phyloP scores from a whole-genome alignment of 345 rosid species.

The Anastatica hierochuntica region DNA sequence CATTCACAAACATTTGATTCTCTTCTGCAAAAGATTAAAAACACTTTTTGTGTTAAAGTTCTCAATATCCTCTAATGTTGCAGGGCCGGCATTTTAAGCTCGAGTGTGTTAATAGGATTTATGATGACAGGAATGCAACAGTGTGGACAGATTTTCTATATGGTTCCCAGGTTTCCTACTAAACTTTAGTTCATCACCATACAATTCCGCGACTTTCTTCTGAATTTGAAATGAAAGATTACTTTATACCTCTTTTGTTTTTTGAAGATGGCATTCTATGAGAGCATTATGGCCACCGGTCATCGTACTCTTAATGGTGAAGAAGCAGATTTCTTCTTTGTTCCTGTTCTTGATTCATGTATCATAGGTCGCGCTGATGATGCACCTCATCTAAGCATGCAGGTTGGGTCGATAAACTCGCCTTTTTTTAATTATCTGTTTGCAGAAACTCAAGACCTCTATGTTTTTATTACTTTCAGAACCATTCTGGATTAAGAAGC shows the following conservation, averaged over 20 bases:
- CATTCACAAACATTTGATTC: constrained; percentile 12
- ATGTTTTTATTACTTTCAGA: constrained; percentile 38
- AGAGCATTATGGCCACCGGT: constrained; percentile 72
- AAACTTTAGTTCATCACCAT: neutral
- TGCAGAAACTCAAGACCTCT: constrained; percentile 1
- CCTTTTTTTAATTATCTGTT: neutral
- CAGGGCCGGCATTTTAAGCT: constrained; percentile 90
- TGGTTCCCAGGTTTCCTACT: constrained; percentile 68
- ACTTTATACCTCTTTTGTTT: constrained; percentile 3
- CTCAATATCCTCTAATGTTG: constrained; percentile 15
- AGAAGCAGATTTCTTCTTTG: constrained; percentile 95
- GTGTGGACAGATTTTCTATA: constrained; percentile 82
- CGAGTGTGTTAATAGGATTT: constrained; percentile 83
- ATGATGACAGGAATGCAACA: constrained; percentile 69
- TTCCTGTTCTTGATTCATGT: constrained; percentile 96
- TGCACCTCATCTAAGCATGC: constrained; percentile 73
- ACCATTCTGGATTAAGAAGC: constrained; percentile 75
- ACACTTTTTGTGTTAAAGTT: neutral
- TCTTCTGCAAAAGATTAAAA: neutral
- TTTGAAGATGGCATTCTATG: constrained; percentile 83
- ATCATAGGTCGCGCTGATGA: constrained; percentile 89
- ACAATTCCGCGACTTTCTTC: neutral
- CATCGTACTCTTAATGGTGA: constrained; percentile 84
- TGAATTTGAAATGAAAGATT: neutral
- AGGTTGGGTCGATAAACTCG: constrained; percentile 34